phyloP scores from a whole-genome alignment of 176 grass and related monocot genomes.

The Poa pratensis region DNA sequence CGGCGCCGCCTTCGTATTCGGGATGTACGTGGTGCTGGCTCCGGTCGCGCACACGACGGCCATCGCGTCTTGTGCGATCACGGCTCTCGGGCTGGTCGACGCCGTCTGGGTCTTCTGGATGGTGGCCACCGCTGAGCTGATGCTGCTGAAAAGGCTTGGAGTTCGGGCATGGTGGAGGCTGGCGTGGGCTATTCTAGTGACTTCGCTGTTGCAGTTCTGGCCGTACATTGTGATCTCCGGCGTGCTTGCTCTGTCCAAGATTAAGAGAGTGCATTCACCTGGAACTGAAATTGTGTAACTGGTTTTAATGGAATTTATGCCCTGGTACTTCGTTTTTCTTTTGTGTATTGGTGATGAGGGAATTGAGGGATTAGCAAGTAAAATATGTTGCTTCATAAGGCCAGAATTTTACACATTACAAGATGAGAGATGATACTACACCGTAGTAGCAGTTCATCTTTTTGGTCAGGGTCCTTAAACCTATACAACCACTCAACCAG shows the following conservation, averaged over 20 bases:
- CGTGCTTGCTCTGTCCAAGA: neutral
- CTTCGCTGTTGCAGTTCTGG: neutral
- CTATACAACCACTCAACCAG: no score
- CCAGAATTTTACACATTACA: no score
- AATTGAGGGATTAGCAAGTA: no score
- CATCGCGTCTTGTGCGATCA: slow-evolving; percentile 22
- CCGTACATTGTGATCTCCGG: slow-evolving; percentile 5
- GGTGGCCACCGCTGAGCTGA: neutral
- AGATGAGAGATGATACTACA: no score
- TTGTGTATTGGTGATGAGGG: no score
- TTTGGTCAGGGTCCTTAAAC: no score
- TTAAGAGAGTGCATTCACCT: slow-evolving; percentile 10
- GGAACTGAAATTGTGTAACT: neutral
- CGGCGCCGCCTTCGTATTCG: slow-evolving; percentile 41
- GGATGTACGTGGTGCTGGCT: slow-evolving; percentile 14
- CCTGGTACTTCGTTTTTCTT: no score
- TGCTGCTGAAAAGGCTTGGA: slow-evolving; percentile 26
- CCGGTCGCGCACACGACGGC: slow-evolving; percentile 7
- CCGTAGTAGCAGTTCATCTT: no score
- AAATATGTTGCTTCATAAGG: no score
- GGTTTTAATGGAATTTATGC: no score
- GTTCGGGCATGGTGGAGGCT: slow-evolving; percentile 15
- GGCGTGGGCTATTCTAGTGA: neutral
- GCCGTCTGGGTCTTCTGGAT: neutral
- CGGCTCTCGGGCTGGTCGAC: slow-evolving; percentile 11